Evolutionary conservation across 2,329 filamentous ascomycete genomes (phyloP).

Genomic region (Rachicladosporium sp.): DNA sequence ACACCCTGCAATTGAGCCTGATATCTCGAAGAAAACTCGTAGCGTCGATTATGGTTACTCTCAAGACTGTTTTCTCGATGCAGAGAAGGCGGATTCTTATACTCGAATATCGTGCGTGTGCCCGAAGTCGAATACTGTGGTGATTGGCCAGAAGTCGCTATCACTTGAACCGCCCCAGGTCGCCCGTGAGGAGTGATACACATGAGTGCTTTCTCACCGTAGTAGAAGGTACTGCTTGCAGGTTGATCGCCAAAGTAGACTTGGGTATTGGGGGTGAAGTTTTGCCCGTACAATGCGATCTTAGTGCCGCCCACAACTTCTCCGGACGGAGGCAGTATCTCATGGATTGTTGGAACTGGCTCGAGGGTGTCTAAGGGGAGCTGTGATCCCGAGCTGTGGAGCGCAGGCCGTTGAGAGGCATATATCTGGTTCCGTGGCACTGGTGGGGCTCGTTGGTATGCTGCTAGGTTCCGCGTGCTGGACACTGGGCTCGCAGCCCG

Average conservation of each 20-base stretch:
- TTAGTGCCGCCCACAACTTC: constrained; percentile 75
- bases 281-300: constrained; percentile 70
- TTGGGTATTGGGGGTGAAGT: constrained; percentile 67
- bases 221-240: constrained; percentile 64
- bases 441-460: constrained; percentile 19
- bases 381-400: constrained; percentile 3
- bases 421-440: constrained; percentile 3
- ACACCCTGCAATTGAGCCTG: too few species aligned
- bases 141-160: constrained; percentile 32
- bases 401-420: constrained; percentile 1
- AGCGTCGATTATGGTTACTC: too few species aligned
- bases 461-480: constrained; percentile 20
- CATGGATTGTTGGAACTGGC: constrained; percentile 54
- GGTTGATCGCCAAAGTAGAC: constrained; percentile 69
- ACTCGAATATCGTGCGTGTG: constrained; percentile 43
- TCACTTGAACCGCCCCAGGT: constrained; percentile 58
- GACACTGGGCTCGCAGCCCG: constrained; percentile 61
- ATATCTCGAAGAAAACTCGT: too few species aligned
- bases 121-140: constrained; percentile 17
- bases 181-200: constrained; percentile 64
- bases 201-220: constrained; percentile 68
- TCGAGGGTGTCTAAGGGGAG: background rate
- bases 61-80: too few species aligned
- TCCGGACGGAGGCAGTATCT: constrained; percentile 71
- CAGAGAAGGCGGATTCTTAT: constrained; percentile 44